phyloP scores from a whole-genome alignment of 148 eudicot genomes.

The Rhododendron simsii region DNA sequence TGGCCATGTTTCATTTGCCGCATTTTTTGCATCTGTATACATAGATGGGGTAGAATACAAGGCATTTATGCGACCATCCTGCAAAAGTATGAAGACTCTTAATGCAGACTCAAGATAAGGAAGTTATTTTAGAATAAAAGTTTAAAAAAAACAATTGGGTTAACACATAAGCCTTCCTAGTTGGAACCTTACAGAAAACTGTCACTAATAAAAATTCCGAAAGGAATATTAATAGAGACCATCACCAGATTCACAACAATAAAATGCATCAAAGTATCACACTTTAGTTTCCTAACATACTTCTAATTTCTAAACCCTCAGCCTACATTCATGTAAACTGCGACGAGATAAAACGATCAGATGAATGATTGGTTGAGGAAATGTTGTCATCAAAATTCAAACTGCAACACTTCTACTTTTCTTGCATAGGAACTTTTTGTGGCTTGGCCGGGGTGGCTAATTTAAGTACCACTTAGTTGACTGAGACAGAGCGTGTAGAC shows the following conservation, averaged over 20 bases:
- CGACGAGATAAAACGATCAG: not conserved
- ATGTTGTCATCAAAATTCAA: not conserved
- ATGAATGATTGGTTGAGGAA: not conserved
- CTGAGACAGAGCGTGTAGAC: not conserved
- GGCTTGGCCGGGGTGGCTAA: not conserved
- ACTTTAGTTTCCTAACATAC: not conserved
- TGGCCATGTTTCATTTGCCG: conserved; percentile 67
- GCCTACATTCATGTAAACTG: not conserved
- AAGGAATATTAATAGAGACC: not conserved
- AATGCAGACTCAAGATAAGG: not conserved
- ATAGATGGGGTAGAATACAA: conserved; percentile 88
- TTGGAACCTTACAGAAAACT: not conserved
- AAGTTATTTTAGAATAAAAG: not conserved
- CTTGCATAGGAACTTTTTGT: not conserved
- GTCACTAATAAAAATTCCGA: not conserved
- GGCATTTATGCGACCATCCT: conserved; percentile 91
- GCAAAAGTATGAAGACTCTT: conserved; percentile 9
- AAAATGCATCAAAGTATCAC: not conserved
- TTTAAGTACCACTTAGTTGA: not conserved
- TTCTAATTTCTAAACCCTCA: not conserved
- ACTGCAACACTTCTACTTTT: not conserved
- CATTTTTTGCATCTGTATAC: conserved; percentile 79
- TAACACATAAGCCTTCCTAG: not conserved
- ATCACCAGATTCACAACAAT: not conserved
- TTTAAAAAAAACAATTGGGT: not conserved